phyloP scores from a whole-genome alignment of 805 yeast species.

The Blastobotrys chiropterorum region DNA sequence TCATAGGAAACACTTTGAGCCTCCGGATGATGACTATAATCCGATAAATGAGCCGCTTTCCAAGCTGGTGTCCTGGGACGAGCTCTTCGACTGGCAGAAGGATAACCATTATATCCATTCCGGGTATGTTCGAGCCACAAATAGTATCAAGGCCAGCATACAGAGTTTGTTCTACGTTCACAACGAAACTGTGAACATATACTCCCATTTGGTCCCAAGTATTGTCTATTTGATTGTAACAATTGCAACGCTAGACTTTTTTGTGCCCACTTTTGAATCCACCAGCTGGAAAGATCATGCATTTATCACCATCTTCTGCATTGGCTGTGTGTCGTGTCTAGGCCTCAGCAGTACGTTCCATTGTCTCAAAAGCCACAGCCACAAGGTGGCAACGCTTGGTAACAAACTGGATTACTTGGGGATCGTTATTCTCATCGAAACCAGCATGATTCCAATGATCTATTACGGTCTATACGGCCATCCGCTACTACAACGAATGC shows the following conservation, averaged over 20 bases:
- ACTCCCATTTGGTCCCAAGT: conserved; percentile 49
- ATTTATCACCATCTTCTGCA: conserved; percentile 47
- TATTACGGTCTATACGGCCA: conserved; percentile 41
- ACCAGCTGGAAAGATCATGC: conserved; percentile 39
- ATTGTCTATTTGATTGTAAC: conserved; percentile 18
- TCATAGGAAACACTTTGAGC: neutral
- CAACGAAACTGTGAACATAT: conserved; percentile 69
- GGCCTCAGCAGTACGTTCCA: conserved; percentile 63
- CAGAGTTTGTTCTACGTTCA: conserved; percentile 49
- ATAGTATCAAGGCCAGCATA: conserved; percentile 39
- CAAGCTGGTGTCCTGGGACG: conserved; percentile 36
- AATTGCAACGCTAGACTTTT: conserved; percentile 13
- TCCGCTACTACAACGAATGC: conserved; percentile 24
- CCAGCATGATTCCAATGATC: conserved; percentile 50
- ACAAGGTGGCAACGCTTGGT: conserved; percentile 46
- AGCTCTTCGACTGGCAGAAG: conserved; percentile 65
- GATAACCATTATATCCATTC: conserved; percentile 62
- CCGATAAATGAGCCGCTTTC: neutral
- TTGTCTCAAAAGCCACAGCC: conserved; percentile 61
- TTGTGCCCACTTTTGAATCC: conserved; percentile 23
- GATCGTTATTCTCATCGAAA: conserved; percentile 59
- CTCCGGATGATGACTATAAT: neutral
- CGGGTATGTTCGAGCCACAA: conserved; percentile 58
- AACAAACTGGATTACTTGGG: conserved; percentile 74
- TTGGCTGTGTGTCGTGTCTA: conserved; percentile 55